A percentile compares a stretch with the other conserved stretches of the same genome.
Conservation (phyloP, 2,329 filamentous ascomycete genomes). For the Diplocarpon rosae region DNA sequence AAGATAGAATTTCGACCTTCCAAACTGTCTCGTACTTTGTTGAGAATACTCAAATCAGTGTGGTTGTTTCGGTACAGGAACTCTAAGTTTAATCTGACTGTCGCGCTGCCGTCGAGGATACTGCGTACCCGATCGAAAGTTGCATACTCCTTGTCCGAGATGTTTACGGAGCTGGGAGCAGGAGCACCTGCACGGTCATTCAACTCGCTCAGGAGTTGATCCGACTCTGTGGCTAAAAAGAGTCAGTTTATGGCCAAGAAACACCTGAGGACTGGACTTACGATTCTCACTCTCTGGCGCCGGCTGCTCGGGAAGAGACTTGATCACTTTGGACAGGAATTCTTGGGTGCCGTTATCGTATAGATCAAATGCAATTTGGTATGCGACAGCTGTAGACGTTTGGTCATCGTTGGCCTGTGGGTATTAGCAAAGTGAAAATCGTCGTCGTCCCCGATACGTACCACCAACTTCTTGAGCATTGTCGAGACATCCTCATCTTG, state of each 20-base stretch:
- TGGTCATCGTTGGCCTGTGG: constrained; percentile 54
- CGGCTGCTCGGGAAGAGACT: constrained; percentile 55
- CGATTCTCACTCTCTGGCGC: constrained; percentile 34
- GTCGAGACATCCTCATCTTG: constrained; percentile 82
- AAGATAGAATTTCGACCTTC: constrained; percentile 97
- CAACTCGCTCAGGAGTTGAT: constrained; percentile 45
- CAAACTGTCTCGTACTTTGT: constrained; percentile 91
- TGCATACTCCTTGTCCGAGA: constrained; percentile 42
- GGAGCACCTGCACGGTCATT: constrained; percentile 30
- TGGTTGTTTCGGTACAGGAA: constrained; percentile 95
- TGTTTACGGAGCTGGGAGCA: constrained; percentile 8
- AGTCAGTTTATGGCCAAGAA: constrained; percentile 1
- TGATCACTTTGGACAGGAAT: constrained; percentile 82
- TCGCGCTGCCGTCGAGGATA: constrained; percentile 79
- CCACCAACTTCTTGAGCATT: constrained; percentile 73
- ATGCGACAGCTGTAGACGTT: constrained; percentile 73
- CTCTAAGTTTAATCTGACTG: constrained; percentile 88
- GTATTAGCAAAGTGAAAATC: background rate
- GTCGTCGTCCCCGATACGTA: constrained; percentile 2
- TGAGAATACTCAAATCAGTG: constrained; percentile 82
- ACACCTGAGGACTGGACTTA: constrained; percentile 2
- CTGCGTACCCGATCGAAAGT: constrained; percentile 52
- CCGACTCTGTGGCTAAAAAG: constrained; percentile 31
- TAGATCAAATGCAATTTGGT: constrained; percentile 95
- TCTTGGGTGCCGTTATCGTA: constrained; percentile 99